Percentiles rank a stretch among this genome's conserved stretches.
Evolutionary conservation across 768 basidiomycete species (phyloP).

Genomic region (Neoboletus magnificus): DNA sequence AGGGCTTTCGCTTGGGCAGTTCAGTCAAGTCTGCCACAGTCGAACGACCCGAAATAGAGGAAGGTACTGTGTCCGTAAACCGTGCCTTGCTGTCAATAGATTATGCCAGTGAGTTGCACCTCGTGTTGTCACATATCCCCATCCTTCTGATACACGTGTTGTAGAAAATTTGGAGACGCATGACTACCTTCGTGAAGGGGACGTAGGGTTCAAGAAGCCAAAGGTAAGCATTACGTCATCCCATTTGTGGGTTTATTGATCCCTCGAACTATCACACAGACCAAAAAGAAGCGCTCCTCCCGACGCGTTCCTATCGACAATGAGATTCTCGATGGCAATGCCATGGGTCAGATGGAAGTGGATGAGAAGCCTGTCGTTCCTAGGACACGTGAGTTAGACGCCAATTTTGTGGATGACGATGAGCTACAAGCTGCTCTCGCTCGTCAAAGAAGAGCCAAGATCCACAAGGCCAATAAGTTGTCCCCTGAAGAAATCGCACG

Average conservation of each 20-base stretch:
- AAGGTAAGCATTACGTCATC: constrained; percentile 49
- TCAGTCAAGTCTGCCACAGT: constrained; percentile 41
- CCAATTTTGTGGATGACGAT: constrained; percentile 96
- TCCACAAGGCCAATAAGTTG: constrained; percentile 71
- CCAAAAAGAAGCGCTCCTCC: constrained; percentile 87
- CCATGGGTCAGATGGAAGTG: constrained; percentile 61
- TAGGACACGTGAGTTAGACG: constrained; percentile 69
- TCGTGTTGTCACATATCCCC: background rate
- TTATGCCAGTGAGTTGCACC: constrained; percentile 70
- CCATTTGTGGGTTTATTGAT: background rate
- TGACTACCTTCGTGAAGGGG: constrained; percentile 92
- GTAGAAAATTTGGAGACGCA: constrained; percentile 78
- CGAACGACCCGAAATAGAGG: constrained; percentile 42
- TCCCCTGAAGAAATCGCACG: constrained; percentile 80
- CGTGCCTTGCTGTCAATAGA: constrained; percentile 82
- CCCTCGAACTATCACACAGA: constrained; percentile 46
- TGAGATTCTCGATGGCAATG: constrained; percentile 26
- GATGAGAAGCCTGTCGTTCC: constrained; percentile 71
- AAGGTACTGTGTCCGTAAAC: constrained; percentile 61
- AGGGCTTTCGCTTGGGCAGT: constrained; percentile 88
- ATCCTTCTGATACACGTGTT: constrained; percentile 17
- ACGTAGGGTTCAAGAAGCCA: constrained; percentile 91
- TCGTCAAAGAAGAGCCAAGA: constrained; percentile 76
- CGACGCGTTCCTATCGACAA: constrained; percentile 52
- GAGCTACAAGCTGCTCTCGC: constrained; percentile 93